phyloP scores from a whole-genome alignment of 2,329 filamentous ascomycete genomes.

The Cytospora paraplurivora region DNA sequence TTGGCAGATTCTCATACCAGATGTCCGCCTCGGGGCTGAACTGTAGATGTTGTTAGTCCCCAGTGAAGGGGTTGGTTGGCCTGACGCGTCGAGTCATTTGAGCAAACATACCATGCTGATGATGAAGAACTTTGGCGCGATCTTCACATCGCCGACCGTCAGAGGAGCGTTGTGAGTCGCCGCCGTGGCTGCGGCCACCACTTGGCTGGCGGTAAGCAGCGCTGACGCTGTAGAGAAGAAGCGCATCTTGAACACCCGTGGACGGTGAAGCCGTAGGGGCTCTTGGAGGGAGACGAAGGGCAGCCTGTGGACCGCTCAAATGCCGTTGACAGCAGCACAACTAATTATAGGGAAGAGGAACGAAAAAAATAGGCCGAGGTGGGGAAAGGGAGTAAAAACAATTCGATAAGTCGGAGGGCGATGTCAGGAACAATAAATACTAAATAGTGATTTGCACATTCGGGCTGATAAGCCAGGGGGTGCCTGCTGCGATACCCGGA shows the following conservation, averaged over 20 bases:
- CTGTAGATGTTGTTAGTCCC: conserved; percentile 40
- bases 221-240: conserved; percentile 20
- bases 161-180: conserved; percentile 13
- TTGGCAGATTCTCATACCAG: conserved; percentile 59
- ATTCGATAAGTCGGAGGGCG: not conserved
- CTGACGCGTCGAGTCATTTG: not conserved
- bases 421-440: not conserved
- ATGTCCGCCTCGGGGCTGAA: conserved; percentile 62
- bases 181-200: conserved; percentile 18
- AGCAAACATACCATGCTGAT: conserved; percentile 57
- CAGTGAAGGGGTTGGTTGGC: not conserved
- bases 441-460: not conserved
- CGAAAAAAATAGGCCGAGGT: not conserved
- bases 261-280: not conserved
- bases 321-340: not conserved
- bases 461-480: not conserved
- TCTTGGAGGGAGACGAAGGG: not conserved
- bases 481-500: not conserved
- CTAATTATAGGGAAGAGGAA: not conserved
- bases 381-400: not conserved
- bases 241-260: conserved; percentile 22
- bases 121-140: conserved; percentile 63
- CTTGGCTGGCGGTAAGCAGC: conserved; percentile 24
- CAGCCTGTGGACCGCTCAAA: conserved; percentile 1
- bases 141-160: conserved; percentile 31